Evolutionary conservation across 352 stramenopile genomes (phyloP).

Genomic region (Pythium chondricola): DNA sequence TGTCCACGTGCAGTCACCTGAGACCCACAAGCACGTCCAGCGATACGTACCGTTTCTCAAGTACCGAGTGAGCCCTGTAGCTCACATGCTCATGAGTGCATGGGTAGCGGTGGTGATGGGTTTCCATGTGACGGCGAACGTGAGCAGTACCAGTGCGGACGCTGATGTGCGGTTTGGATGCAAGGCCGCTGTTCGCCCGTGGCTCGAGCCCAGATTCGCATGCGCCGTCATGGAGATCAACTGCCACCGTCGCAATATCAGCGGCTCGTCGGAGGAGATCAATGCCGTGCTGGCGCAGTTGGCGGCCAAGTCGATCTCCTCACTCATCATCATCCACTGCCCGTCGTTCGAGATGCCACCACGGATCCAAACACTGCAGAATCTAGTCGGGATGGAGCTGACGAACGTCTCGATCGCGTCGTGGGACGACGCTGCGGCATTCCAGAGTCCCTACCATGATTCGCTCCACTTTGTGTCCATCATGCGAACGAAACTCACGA

Average conservation of each 20-base stretch:
- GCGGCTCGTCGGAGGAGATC: conserved; percentile 4
- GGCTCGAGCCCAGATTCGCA: conserved; percentile 1
- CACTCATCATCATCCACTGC: conserved; percentile 1
- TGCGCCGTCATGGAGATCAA: conserved; percentile 17
- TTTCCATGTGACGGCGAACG: not conserved
- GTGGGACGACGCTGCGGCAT: not conserved
- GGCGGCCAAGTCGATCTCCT: not conserved
- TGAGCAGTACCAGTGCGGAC: not conserved
- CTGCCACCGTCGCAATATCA: conserved; percentile 8
- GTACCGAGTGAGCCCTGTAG: not conserved
- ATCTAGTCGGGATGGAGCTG: not conserved
- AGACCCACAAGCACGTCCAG: not conserved
- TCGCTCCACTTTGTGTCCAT: not conserved
- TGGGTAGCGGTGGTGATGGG: not conserved
- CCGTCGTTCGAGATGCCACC: not conserved
- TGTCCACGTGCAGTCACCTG: not conserved
- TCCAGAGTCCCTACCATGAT: not conserved
- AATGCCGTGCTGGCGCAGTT: not conserved
- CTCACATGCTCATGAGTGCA: not conserved
- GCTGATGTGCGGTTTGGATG: not conserved
- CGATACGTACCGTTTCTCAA: conserved; percentile 1
- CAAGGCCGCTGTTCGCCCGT: conserved; percentile 8
- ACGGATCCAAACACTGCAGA: not conserved
- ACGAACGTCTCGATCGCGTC: not conserved
- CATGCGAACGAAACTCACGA: not conserved